Evolutionary conservation across 345 rosid species (phyloP), one percentile per base, ranked within the genome.

Genomic region (Moringa oleifera): DNA sequence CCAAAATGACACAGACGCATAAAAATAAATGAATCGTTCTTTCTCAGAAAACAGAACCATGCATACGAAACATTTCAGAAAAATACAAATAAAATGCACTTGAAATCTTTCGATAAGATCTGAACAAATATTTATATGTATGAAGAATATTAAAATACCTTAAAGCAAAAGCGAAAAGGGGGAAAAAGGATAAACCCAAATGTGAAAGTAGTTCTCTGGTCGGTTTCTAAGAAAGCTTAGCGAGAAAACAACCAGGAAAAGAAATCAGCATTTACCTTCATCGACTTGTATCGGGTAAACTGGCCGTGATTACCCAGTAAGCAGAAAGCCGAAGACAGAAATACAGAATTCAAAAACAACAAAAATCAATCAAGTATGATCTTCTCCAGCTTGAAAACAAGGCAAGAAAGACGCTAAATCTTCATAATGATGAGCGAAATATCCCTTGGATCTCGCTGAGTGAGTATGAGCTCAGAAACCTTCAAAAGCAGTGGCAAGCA

Each of bases 221-320:
- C 70, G 75, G 64, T 67, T 69, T 58, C 67, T n/a, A 52, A 64
- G 80, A 73, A 75, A 67, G 66, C 15, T 53, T 18, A 23, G 45
- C 4, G 47, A 41, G 12, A 54, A 18, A 65, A 58, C 13, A 58
- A 52, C 23, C 2, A 57, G 21, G 8, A 22, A 63, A 23, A 18
- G 21, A 20, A 51, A n/a, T 13, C 57, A 25, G 58, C 0, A 4
- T 5, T 55, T 18, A 24, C 58, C 37, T 24, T 20, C 58, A 12
- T 55, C 17, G 17, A 4, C 47, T 33, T 41, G 20, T n/a, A n/a
- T n/a, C n/a, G n/a, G n/a, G 11, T 5, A 55, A 23, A 24, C 58
- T 23, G 58, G 20, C 25, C 37, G 4, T 41, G 47, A 11, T 9
- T 41, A 7, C 6, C 12, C 47, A 2, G 33, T 28, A 11, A 41